Evolutionary conservation across 2,329 filamentous ascomycete species (phyloP), one percentile per base, ranked within the genome.

Genomic region (Emmonsia crescens): DNA sequence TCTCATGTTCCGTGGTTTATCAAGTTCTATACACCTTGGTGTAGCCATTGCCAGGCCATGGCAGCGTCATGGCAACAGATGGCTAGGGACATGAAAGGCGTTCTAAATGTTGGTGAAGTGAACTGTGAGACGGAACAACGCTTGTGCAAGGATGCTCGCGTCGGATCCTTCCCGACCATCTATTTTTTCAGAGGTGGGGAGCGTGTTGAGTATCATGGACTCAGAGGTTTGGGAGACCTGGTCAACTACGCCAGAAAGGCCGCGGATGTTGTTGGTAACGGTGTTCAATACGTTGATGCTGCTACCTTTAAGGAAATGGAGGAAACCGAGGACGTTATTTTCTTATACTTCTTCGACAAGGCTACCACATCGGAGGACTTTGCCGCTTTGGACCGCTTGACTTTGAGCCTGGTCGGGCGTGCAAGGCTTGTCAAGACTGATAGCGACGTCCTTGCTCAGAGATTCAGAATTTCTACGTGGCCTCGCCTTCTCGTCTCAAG

Each of bases 11-110:
- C 92, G 5, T 99, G 94, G 94, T 96, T 99, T 72, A 86, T 99
- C 80, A 99, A 99, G 76, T 97, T 99, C 74, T 97, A 96, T 73
- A 92, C 91, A 21, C 95, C 94, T 5, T 97, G 93, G 94, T 99
- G 94, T 74, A 85, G 87, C 68, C 94, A 99, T 76, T 99, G 95
- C 75, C 89, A 96, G 76, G 89, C 89, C 44, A 85, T 99, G 82
- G 90, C 89, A 42, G 89, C 94, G 2, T 91, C 86, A 66, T 99
- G 94, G 94, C 80, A 85, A 64, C 89, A 93, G 69, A 85, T 99
- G 76, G 89, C 89, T 52, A 91, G 92, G 72, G 90, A 93, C 71
- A 94, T 96, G 89, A 85, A 91, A 74, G 89, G 88, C 51, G 86
- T 85, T 66, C 84, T 99, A 63, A 96, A 97, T 71, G 82, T 99